These are phyloP conservation scores for Chamaecrista fasciculata DNA, from an alignment of 306 rosid species.

Conservation along the genomic window DNA sequence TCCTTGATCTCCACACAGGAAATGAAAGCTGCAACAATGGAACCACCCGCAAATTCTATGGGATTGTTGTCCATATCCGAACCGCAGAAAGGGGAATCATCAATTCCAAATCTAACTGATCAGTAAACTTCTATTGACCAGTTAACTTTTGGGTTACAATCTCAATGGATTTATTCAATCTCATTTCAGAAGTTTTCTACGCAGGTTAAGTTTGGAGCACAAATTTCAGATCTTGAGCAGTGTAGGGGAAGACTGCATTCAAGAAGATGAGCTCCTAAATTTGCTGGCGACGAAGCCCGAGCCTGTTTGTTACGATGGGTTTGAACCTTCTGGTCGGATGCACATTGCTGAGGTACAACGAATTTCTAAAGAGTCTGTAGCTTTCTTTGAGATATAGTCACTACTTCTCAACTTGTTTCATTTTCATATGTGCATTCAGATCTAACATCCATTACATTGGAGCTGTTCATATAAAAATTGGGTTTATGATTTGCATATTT, in stretches of 20 bases:
- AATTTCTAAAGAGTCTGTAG: neutral
- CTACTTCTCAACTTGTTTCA: too few species aligned
- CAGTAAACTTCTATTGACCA: constrained; percentile 26
- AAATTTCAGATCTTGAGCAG: constrained; percentile 57
- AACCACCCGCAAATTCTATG: constrained; percentile 31
- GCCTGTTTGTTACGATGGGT: constrained; percentile 84
- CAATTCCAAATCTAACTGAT: constrained; percentile 26
- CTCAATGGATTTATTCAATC: neutral
- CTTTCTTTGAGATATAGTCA: too few species aligned
- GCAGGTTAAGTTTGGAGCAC: constrained; percentile 54
- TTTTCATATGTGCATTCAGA: too few species aligned
- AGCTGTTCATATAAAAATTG: neutral
- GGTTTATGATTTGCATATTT: neutral
- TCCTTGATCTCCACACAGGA: too few species aligned
- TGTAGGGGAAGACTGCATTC: constrained; percentile 89
- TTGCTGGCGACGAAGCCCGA: constrained; percentile 65
- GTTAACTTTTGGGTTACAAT: neutral
- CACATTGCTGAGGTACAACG: constrained; percentile 82
- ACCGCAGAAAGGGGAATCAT: constrained; percentile 14
- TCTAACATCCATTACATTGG: neutral
- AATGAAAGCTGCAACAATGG: too few species aligned
- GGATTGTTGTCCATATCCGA: constrained; percentile 43
- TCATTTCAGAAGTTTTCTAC: neutral
- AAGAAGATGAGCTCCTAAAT: constrained; percentile 73
- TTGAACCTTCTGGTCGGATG: constrained; percentile 93